Evolutionary conservation across 1,284 basidiomycete genomes (phyloP), one percentile per base, ranked within the genome.

Genomic region (Irpex lacteus): DNA sequence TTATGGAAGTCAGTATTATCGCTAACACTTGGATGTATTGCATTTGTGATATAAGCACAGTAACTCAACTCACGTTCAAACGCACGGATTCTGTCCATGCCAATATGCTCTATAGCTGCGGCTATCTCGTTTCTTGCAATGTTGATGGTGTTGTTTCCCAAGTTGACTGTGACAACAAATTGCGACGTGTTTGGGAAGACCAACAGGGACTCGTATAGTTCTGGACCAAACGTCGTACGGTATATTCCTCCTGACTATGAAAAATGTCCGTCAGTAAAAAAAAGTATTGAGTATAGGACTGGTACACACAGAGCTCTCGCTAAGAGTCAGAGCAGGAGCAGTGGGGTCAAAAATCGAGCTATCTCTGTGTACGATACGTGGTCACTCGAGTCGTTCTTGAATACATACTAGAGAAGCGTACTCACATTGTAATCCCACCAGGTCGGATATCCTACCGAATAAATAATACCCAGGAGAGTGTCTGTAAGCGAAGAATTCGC

Each of bases 391-490:
- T 26, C 26, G 52, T 2, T 7, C 2, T 53, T 47, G 9, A n/a
- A 3, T 53, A 32, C 21, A 26, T 3, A 26, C 26, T 38, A 1
- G 60, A 49, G 4, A 26, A 55, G 37, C 19, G 6, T 15, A 61
- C 68, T 7, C 63, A 73, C 72, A 76, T 72, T 13, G 77, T 76
- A 40, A 77, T 77, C 6, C 77, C 77, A 26, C 77, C 76, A 6
- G 77, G 77, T 8, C 76, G 68, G 19, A 75, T 65, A 49, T 74
- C 73, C 64, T 65, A 37, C 19, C 5, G 6, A 63, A 15, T 11
- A 15, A 15, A 5, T 5, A 47, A 47, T 47, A 47, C 2, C 2
- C 3, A 36, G 13, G 4, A 32, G 36, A 26, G 34, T 13, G 2
- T 13, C 3, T 15, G 36, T 18, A 60, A 40, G 4, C 38, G 26